Conservation (phyloP, 805 yeast genomes). For the Geotrichum ghanense region DNA sequence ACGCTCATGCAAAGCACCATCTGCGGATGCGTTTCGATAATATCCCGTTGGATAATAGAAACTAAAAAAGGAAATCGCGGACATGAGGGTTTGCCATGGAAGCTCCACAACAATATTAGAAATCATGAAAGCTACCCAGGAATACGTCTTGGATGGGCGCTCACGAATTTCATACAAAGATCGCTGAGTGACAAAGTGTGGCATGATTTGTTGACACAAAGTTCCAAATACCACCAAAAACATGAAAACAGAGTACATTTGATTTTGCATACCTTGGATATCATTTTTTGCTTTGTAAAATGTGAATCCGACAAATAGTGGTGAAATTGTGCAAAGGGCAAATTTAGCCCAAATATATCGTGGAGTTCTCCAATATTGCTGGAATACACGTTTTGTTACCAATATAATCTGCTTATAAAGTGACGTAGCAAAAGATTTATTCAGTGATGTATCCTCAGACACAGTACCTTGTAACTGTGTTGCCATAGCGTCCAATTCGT, state of each 20-base stretch:
- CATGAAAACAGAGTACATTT: conserved; percentile 70
- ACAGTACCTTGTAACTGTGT: conserved; percentile 34
- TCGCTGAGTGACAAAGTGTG: conserved; percentile 47
- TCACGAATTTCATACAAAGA: conserved; percentile 62
- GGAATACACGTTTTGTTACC: conserved; percentile 40
- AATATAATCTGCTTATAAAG: conserved; percentile 30
- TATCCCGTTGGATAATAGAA: conserved; percentile 64
- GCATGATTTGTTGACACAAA: conserved; percentile 51
- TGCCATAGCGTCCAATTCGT: conserved; percentile 52
- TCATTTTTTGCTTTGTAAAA: conserved; percentile 55
- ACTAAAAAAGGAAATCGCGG: conserved; percentile 48
- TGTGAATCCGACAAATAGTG: conserved; percentile 57
- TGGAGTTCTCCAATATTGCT: conserved; percentile 59
- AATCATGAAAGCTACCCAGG: conserved; percentile 51
- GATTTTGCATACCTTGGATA: conserved; percentile 61
- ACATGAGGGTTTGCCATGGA: conserved; percentile 51
- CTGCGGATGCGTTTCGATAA: conserved; percentile 44
- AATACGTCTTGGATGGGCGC: conserved; percentile 58
- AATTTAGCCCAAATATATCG: conserved; percentile 47
- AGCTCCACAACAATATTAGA: conserved; percentile 57
- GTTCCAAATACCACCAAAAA: conserved; percentile 43
- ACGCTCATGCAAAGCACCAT: conserved; percentile 34
- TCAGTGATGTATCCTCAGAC: conserved; percentile 35
- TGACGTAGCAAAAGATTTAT: conserved; percentile 34
- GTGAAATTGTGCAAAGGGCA: conserved; percentile 39